These are phyloP conservation scores for Isatis lusitanica DNA, from an alignment of 441 rosid species.

Conservation along the genomic window DNA sequence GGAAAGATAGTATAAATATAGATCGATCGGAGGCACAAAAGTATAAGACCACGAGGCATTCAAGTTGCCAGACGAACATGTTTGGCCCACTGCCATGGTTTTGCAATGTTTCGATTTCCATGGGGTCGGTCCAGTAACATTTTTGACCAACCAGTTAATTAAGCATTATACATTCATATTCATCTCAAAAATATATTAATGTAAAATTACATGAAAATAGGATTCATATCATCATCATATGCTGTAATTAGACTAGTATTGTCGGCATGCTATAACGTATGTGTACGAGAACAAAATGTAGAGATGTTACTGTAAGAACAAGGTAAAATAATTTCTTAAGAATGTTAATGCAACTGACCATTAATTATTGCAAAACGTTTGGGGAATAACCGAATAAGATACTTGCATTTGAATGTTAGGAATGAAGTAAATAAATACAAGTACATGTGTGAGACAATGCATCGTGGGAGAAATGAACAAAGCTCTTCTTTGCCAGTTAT, in stretches of 20 bases:
- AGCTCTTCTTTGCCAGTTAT: constrained; percentile 10
- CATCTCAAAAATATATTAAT: background rate
- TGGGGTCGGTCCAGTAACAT: background rate
- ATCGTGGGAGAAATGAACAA: constrained; percentile 9
- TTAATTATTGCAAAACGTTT: background rate
- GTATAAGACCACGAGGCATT: constrained; percentile 31
- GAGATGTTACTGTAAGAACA: background rate
- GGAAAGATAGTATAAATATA: background rate
- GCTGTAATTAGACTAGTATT: background rate
- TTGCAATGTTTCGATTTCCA: constrained; percentile 11
- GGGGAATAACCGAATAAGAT: background rate
- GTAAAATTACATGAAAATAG: background rate
- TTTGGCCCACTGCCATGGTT: constrained; percentile 14
- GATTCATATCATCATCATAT: background rate
- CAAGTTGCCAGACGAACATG: constrained; percentile 21
- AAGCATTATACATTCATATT: too few relatives aligned
- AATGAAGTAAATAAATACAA: background rate
- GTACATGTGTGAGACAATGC: background rate
- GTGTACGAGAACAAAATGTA: background rate
- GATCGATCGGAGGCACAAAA: constrained; percentile 6
- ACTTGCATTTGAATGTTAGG: background rate
- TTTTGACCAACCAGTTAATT: constrained; percentile 5
- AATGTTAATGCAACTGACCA: background rate
- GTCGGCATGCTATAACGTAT: background rate
- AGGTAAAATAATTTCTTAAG: background rate